Percentiles rank a stretch among this genome's conserved stretches.
These are phyloP conservation scores for Neofusicoccum parvum DNA, from an alignment of 2,329 filamentous ascomycete species.

Conservation along the genomic window DNA sequence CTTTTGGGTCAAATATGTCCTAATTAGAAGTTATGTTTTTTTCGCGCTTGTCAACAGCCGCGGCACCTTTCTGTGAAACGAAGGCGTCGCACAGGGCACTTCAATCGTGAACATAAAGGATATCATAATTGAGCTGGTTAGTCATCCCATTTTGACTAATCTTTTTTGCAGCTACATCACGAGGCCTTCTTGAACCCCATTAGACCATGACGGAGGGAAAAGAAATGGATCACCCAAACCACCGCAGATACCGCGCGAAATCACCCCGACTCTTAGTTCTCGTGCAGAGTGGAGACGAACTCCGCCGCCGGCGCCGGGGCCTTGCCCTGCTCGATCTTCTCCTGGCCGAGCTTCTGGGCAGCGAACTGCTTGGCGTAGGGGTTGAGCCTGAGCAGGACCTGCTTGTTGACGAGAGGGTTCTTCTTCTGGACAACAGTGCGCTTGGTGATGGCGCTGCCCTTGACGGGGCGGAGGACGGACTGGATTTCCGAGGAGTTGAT, in stretches of 20 bases:
- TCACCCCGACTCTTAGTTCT: slow-evolving; percentile 46
- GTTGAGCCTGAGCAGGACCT: slow-evolving; percentile 97
- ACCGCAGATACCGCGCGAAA: slow-evolving; percentile 8
- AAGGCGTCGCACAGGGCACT: background rate
- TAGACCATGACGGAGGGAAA: slow-evolving; percentile 17
- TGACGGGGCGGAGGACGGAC: slow-evolving; percentile 88
- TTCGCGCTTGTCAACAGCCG: too few relatives aligned
- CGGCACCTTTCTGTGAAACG: too few relatives aligned
- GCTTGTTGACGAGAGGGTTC: slow-evolving; percentile 99
- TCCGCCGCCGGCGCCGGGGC: slow-evolving; percentile 55
- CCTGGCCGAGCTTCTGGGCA: slow-evolving; percentile 79
- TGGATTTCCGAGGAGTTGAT: slow-evolving; percentile 99
- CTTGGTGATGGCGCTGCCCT: slow-evolving; percentile 88
- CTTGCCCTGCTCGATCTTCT: slow-evolving; percentile 66
- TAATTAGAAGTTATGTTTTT: too few relatives aligned
- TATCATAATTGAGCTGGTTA: slow-evolving; percentile 20
- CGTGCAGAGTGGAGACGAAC: slow-evolving; percentile 53
- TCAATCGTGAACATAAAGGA: background rate
- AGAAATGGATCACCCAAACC: slow-evolving; percentile 6
- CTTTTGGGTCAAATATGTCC: too few relatives aligned
- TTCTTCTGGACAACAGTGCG: slow-evolving; percentile 95
- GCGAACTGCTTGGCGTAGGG: slow-evolving; percentile 91
- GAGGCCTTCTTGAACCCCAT: background rate
- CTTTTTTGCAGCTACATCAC: slow-evolving; percentile 18
- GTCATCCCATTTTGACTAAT: slow-evolving; percentile 20